Evolutionary conservation across 78 protist species (phyloP).

Genomic region (Dictyostelium purpureum): DNA sequence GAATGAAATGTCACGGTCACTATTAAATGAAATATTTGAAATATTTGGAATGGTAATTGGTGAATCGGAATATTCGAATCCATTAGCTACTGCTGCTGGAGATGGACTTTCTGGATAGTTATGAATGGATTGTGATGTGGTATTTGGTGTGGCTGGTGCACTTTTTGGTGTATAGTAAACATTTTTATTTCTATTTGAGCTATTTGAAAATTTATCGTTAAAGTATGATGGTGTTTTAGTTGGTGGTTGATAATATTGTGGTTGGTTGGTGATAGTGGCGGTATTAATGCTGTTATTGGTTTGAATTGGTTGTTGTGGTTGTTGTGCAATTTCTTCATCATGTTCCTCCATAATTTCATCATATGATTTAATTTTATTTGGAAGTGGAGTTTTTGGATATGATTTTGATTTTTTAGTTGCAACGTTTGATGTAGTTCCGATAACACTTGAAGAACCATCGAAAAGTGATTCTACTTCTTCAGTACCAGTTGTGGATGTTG

Average conservation of each 20-base stretch:
- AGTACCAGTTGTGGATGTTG: not conserved
- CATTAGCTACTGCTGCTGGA: not conserved
- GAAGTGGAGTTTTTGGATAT: conserved; percentile 33
- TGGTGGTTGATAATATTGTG: not conserved
- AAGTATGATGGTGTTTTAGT: not conserved
- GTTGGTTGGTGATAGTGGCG: not conserved
- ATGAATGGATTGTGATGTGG: not conserved
- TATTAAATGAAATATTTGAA: not conserved
- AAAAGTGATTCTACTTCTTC: not conserved
- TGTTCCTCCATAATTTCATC: not conserved
- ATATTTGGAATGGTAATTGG: conserved; percentile 34
- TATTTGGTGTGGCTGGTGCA: conserved; percentile 16
- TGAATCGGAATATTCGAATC: conserved; percentile 6
- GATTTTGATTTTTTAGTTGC: not conserved
- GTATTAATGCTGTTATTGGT: not conserved
- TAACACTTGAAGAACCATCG: conserved; percentile 25
- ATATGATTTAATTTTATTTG: not conserved
- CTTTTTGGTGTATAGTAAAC: conserved; percentile 8
- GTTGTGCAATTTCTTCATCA: not conserved
- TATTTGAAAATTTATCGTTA: too few species aligned
- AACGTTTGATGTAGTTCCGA: conserved; percentile 2
- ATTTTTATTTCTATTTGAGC: not conserved
- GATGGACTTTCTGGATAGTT: conserved; percentile 22
- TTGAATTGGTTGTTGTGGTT: not conserved
- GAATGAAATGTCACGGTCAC: conserved; percentile 25